Conservation (phyloP, 2,329 filamentous ascomycete genomes). For the Ilyonectria destructans region DNA sequence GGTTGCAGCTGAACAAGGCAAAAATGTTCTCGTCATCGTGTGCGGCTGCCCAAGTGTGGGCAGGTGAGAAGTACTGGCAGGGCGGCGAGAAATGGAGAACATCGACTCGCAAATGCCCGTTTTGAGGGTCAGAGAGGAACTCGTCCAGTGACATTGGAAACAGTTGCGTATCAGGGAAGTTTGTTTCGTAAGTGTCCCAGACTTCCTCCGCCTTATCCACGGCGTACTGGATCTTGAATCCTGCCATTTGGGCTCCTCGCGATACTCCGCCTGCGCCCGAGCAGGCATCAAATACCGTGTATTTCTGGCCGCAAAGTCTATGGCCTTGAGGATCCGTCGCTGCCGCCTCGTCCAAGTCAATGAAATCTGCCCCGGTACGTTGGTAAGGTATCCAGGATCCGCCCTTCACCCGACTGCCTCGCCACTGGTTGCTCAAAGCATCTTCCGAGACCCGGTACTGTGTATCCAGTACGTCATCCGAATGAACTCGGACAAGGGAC, state of each 20-base stretch:
- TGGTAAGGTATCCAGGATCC: conserved; percentile 51
- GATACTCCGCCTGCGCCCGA: conserved; percentile 83
- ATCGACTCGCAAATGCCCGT: conserved; percentile 67
- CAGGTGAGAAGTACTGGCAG: conserved; percentile 83
- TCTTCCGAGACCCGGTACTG: conserved; percentile 53
- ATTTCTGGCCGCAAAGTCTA: conserved; percentile 60
- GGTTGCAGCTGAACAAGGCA: conserved; percentile 67
- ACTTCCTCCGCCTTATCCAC: conserved; percentile 76
- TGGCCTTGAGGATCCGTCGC: not conserved
- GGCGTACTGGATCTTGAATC: conserved; percentile 72
- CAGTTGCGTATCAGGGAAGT: conserved; percentile 70
- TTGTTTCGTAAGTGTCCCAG: conserved; percentile 70
- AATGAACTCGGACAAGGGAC: conserved; percentile 53
- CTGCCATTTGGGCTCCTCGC: conserved; percentile 72
- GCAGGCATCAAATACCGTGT: conserved; percentile 81
- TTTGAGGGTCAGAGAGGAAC: conserved; percentile 61
- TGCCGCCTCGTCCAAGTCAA: conserved; percentile 46
- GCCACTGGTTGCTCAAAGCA: conserved; percentile 54
- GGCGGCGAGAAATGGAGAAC: conserved; percentile 84
- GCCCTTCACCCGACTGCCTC: conserved; percentile 49
- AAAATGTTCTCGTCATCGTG: conserved; percentile 81
- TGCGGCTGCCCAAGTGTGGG: conserved; percentile 78
- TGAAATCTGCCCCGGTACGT: conserved; percentile 10
- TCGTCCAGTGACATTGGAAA: conserved; percentile 64
- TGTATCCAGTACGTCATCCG: conserved; percentile 50